Evolutionary conservation across 2,329 filamentous ascomycete species (phyloP).

Genomic region (Mycosphaerelloides madeirae): DNA sequence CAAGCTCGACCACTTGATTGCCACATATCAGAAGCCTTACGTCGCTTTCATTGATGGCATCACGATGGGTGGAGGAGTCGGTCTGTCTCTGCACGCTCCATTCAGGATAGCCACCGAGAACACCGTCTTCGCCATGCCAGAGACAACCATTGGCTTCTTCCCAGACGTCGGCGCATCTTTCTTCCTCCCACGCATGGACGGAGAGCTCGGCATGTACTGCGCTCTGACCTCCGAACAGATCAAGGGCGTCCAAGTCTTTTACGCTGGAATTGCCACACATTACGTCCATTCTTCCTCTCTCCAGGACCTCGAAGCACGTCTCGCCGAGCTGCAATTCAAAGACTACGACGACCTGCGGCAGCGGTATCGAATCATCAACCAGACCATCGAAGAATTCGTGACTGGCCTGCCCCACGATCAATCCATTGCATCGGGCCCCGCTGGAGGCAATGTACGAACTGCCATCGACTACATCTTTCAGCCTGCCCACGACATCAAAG

Average conservation of each 20-base stretch:
- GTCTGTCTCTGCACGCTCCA: conserved; percentile 87
- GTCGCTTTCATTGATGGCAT: conserved; percentile 95
- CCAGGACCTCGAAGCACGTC: conserved; percentile 71
- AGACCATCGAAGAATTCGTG: conserved; percentile 85
- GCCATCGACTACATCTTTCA: conserved; percentile 69
- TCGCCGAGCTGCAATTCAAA: conserved; percentile 83
- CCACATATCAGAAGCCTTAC: conserved; percentile 88
- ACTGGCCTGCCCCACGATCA: conserved; percentile 77
- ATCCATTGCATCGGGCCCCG: conserved; percentile 34
- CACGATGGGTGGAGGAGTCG: conserved; percentile 97
- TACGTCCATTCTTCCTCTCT: conserved; percentile 90
- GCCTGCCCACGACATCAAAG: conserved; percentile 52
- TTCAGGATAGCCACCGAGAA: conserved; percentile 95
- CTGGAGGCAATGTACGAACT: conserved; percentile 61
- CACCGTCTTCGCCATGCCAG: conserved; percentile 96
- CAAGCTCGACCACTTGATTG: conserved; percentile 89
- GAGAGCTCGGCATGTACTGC: conserved; percentile 82
- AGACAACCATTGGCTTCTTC: conserved; percentile 98
- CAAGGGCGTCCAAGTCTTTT: conserved; percentile 79
- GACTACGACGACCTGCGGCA: conserved; percentile 63
- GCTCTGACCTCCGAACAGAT: conserved; percentile 84
- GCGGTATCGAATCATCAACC: conserved; percentile 69
- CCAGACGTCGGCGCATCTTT: conserved; percentile 96
- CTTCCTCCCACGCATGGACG: conserved; percentile 87
- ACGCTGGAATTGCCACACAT: conserved; percentile 88